phyloP scores from a whole-genome alignment of 768 basidiomycete genomes.

The Mrakia blollopis region DNA sequence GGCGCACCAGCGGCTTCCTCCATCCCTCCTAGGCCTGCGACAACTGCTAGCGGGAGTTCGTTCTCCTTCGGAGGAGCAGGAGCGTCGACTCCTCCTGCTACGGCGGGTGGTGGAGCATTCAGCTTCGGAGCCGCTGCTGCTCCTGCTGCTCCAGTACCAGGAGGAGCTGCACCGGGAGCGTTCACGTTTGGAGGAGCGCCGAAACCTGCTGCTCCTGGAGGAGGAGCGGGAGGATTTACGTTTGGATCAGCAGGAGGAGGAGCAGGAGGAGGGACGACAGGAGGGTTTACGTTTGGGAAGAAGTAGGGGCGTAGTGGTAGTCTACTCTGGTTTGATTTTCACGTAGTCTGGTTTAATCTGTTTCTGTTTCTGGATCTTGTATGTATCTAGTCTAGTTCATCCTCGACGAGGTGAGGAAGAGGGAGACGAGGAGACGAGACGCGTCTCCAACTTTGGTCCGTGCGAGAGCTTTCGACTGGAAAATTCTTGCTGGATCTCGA shows the following conservation, averaged over 20 bases:
- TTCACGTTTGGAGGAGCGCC: slow-evolving; percentile 10
- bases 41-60: background rate
- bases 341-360: background rate
- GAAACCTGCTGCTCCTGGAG: background rate
- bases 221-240: background rate
- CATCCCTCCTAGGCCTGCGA: background rate
- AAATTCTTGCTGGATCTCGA: no score
- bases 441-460: no score
- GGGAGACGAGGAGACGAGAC: no score
- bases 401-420: no score
- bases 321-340: background rate
- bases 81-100: background rate
- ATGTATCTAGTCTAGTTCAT: no score
- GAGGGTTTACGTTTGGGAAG: slow-evolving; percentile 11
- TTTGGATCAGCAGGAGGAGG: background rate
- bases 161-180: background rate
- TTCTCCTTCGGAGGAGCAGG: slow-evolving; percentile 4
- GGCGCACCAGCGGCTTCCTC: background rate
- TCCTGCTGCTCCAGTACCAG: background rate
- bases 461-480: no score
- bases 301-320: background rate
- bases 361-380: no score
- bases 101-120: background rate
- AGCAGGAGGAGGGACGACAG: background rate
- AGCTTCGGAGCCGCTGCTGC: background rate